These are phyloP conservation scores for Phytophthora sp. DNA, from an alignment of 352 stramenopile genomes.

Conservation along the genomic window DNA sequence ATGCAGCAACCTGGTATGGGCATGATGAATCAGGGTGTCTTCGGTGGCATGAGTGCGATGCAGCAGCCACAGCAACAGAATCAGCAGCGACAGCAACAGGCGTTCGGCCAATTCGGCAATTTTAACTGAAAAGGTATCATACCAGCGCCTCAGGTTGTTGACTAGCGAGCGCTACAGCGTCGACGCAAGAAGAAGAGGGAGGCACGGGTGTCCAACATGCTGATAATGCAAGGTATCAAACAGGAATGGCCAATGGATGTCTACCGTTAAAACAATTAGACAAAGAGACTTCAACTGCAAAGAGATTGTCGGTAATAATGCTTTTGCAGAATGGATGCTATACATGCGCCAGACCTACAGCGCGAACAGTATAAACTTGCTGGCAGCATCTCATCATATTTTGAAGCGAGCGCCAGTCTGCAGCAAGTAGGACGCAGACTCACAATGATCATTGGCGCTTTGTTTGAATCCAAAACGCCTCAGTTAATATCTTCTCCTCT, in stretches of 20 bases:
- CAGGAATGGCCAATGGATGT: constrained; percentile 19
- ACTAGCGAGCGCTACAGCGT: constrained; percentile 20
- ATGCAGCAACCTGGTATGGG: constrained; percentile 53
- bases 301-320: constrained; percentile 9
- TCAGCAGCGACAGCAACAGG: constrained; percentile 63
- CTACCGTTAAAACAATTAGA: constrained; percentile 32
- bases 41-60: constrained; percentile 47
- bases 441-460: constrained; percentile 33
- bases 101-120: constrained; percentile 64
- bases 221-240: constrained; percentile 35
- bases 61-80: constrained; percentile 59
- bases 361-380: not conserved
- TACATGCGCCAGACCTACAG: constrained; percentile 15
- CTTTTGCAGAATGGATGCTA: constrained; percentile 26
- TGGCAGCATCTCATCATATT: not conserved
- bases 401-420: constrained; percentile 6
- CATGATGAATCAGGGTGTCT: constrained; percentile 70
- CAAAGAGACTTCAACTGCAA: constrained; percentile 20
- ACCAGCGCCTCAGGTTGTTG: constrained; percentile 11
- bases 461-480: constrained; percentile 33
- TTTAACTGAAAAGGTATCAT: constrained; percentile 34
- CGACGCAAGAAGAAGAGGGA: constrained; percentile 2
- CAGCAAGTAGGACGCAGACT: constrained; percentile 5
- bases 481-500: constrained; percentile 28
- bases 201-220: constrained; percentile 11